A percentile compares a stretch with the other conserved stretches of the same genome.
phyloP scores from a whole-genome alignment of 192 early-diverging fungal genomes.

The Thoreauomyces humboldtii region DNA sequence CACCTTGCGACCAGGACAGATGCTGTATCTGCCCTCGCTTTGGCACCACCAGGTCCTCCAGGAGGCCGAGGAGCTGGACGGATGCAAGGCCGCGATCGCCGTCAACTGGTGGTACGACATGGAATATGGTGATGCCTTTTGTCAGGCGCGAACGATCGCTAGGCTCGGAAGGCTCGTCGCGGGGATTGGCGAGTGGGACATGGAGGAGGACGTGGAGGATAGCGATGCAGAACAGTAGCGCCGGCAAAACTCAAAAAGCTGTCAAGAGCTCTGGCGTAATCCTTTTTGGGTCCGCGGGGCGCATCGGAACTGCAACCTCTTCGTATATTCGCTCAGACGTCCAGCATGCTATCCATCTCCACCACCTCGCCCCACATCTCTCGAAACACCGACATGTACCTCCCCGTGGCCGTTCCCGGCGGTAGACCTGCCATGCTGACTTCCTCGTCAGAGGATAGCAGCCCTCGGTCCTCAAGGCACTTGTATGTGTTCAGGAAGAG shows the following conservation, averaged over 20 bases:
- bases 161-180: constrained; percentile 9
- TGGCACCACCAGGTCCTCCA: constrained; percentile 53
- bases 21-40: constrained; percentile 48
- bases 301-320: no score
- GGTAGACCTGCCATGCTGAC: not conserved
- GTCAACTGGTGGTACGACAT: constrained; percentile 59
- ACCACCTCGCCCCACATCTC: constrained; percentile 49
- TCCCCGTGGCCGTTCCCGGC: constrained; percentile 3
- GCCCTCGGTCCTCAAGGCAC: constrained; percentile 41
- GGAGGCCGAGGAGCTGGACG: constrained; percentile 15
- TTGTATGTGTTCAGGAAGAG: constrained; percentile 47
- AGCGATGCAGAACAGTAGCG: no score
- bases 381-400: constrained; percentile 40
- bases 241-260: no score
- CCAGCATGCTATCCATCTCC: constrained; percentile 41
- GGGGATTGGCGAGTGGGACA: constrained; percentile 21
- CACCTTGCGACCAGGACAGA: constrained; percentile 30
- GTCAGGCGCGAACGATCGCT: not conserved
- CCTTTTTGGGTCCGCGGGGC: no score
- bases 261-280: no score
- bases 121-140: constrained; percentile 21
- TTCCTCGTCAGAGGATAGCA: constrained; percentile 20
- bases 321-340: no score
- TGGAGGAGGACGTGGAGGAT: not conserved
- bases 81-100: constrained; percentile 33